Base-by-base conservation (phyloP, 805 yeast species). In the Ogataea pilisensis region DNA sequence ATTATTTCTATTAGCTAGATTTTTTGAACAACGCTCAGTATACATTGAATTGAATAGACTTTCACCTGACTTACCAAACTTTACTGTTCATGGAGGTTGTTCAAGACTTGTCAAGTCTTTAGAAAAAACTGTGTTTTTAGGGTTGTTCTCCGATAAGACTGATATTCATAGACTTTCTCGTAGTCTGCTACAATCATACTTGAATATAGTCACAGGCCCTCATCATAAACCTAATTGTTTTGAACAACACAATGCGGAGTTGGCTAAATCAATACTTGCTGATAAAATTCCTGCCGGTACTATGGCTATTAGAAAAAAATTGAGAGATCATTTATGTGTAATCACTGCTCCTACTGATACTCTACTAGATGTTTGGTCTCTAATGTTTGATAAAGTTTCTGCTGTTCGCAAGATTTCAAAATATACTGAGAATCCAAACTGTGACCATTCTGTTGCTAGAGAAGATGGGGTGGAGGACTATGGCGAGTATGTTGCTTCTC, bases 401-500 rank as follows among this genome's bases (percentile, higher is more conserved):
- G 18, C 19, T 5, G 28, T 38, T 9, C 49, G 36, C 24, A 20
- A 34, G 28, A 19, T 31, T 33, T 34, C 40, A 14, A 7, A 37
- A 5, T 36, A 9, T 38, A 38, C 30, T 42, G 43, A 43, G 30
- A 31, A 6, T 44, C 46, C 35, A 28, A 35, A 30, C 27, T 36
- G 44, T 16, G 37, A 46, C 11, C 38, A 35, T 13, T 31, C 41
- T 16, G 28, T 31, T 17, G n/a, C 41, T 31, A 31, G 32, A 12
- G 12, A 12, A 3, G 46, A 43, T 22, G 49, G 45, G 11, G 47
- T 41, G 19, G 37, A 50, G 9, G 61, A 55, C 41, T 81, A 73
- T 54, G 80, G 88, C 2, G 93, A 91, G 8, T 79, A 82, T 44
- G 59, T 86, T 44, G 86, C 88, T 2, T 76, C 88, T 0, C 65